These are phyloP conservation scores for Penicillium tannophilum DNA, from an alignment of 495 filamentous ascomycete species.

Conservation along the genomic window DNA sequence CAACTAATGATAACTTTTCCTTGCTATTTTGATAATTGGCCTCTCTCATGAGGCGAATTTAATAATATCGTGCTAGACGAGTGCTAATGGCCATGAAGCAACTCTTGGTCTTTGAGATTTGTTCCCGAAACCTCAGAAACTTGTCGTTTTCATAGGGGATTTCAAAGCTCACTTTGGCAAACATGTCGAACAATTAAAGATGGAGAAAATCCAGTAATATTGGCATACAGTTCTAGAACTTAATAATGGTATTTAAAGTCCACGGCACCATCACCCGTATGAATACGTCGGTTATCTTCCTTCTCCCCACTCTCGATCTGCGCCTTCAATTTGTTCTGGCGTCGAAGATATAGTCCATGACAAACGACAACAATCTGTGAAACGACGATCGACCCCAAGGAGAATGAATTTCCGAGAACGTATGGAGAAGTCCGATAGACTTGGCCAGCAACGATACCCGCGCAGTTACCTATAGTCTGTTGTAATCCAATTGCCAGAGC, in stretches of 20 bases:
- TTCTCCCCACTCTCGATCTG: slow-evolving; percentile 41
- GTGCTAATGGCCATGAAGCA: too few species aligned
- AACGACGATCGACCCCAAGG: slow-evolving; percentile 45
- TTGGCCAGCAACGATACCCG: slow-evolving; percentile 56
- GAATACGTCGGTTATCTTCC: slow-evolving; percentile 45
- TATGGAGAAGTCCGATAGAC: slow-evolving; percentile 55
- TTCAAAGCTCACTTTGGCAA: too few species aligned
- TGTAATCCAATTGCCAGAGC: slow-evolving; percentile 58
- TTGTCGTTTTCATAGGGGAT: too few species aligned
- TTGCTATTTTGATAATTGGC: too few species aligned
- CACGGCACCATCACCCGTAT: slow-evolving; percentile 48
- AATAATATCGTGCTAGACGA: too few species aligned
- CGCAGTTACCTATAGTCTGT: slow-evolving; percentile 60
- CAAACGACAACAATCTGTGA: slow-evolving; percentile 37
- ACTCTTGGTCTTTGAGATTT: too few species aligned
- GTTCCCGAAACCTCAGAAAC: too few species aligned
- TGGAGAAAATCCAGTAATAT: too few species aligned
- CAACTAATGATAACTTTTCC: too few species aligned
- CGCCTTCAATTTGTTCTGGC: slow-evolving; percentile 44
- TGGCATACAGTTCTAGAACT: not conserved
- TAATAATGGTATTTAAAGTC: slow-evolving; percentile 55
- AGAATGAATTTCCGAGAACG: slow-evolving; percentile 51
- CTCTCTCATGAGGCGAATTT: too few species aligned
- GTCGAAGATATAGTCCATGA: slow-evolving; percentile 45
- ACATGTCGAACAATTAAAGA: too few species aligned